These are phyloP conservation scores for Aspergillus heteromorphus DNA, from an alignment of 495 filamentous ascomycete species.

Conservation along the genomic window DNA sequence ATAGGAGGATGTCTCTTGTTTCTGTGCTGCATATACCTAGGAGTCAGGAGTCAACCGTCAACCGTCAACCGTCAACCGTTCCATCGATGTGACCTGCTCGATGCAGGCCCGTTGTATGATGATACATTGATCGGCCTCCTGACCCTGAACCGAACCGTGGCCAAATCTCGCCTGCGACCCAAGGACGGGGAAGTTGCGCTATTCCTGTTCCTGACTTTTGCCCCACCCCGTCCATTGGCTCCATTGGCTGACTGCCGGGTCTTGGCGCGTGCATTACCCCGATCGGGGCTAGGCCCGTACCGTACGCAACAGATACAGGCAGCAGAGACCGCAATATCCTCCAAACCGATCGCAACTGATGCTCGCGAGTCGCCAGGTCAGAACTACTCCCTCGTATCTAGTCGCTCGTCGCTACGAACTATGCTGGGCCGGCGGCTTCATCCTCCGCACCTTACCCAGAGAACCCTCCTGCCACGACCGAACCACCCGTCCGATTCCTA, in stretches of 20 bases:
- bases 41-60: too few relatives aligned
- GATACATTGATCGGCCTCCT: background rate
- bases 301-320: too few relatives aligned
- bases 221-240: constrained; percentile 1
- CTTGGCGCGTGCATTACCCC: constrained; percentile 1
- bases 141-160: constrained; percentile 1
- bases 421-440: background rate
- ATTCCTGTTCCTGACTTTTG: constrained; percentile 37
- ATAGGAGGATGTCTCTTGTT: too few relatives aligned
- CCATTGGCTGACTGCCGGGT: background rate
- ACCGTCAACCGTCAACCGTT: too few relatives aligned
- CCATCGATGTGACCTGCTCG: too few relatives aligned
- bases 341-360: too few relatives aligned
- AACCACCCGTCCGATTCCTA: background rate
- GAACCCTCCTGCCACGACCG: background rate
- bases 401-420: background rate
- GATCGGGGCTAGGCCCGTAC: background rate
- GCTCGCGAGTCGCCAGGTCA: background rate
- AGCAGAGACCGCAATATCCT: too few relatives aligned
- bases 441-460: background rate
- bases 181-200: constrained; percentile 17
- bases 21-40: too few relatives aligned
- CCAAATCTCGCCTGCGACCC: background rate
- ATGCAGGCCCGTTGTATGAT: too few relatives aligned
- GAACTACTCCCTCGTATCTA: too few relatives aligned